phyloP scores from a whole-genome alignment of 1,284 basidiomycete genomes.

The Sporisorium graminicola region DNA sequence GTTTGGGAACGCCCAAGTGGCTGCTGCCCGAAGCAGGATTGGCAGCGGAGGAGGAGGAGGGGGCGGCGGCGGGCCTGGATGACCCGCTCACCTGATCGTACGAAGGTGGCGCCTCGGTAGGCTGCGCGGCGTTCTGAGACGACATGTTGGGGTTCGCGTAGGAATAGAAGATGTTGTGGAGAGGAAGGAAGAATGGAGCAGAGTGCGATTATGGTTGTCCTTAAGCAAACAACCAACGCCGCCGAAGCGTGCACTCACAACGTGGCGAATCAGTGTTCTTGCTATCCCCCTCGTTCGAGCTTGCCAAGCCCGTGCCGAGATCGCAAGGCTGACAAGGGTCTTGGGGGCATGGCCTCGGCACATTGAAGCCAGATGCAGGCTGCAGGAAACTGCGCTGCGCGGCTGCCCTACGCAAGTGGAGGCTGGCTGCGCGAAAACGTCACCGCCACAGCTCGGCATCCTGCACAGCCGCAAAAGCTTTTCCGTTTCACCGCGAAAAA shows the following conservation, averaged over 20 bases:
- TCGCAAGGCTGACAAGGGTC: not conserved
- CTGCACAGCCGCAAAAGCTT: slow-evolving; percentile 8
- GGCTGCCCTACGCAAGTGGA: not conserved
- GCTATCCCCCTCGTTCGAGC: not conserved
- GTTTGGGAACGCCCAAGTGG: slow-evolving; percentile 20
- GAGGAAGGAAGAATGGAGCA: not conserved
- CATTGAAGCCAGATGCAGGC: too few species aligned
- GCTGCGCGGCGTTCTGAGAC: slow-evolving; percentile 11
- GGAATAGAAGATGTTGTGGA: not conserved
- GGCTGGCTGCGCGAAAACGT: slow-evolving; percentile 9
- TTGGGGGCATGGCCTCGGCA: too few species aligned
- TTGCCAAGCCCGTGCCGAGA: not conserved
- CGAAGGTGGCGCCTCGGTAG: slow-evolving; percentile 37
- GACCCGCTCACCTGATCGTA: slow-evolving; percentile 44
- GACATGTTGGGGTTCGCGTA: slow-evolving; percentile 6
- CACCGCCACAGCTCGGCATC: slow-evolving; percentile 11
- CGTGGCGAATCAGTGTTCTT: not conserved
- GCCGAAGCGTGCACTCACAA: not conserved
- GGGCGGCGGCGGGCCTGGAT: slow-evolving; percentile 3
- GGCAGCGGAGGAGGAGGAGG: slow-evolving; percentile 7
- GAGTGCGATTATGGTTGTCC: not conserved
- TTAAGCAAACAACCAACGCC: not conserved
- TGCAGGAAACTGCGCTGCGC: too few species aligned
- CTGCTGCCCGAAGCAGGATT: slow-evolving; percentile 1
- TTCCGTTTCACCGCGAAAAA: not conserved